Base-by-base conservation (phyloP, 129 eudicot species). In the Calendula officinalis region DNA sequence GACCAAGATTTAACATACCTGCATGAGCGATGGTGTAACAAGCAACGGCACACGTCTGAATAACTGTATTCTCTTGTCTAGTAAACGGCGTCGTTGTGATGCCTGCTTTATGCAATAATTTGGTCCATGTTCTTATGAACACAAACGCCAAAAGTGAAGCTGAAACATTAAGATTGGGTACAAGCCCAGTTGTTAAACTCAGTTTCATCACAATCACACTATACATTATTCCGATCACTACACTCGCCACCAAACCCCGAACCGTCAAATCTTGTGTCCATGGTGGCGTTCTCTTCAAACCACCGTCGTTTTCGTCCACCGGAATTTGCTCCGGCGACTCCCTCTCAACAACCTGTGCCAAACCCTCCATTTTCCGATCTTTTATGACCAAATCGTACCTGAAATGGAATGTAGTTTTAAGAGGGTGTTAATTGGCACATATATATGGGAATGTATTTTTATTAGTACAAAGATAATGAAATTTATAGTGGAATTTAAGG, bases 131-230 rank as follows among this genome's bases (percentile, higher is more conserved):
- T 32, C 72, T 64, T 8, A 90, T 78, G 45, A 87, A 75, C 45
- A 87, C 87, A 40, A 79, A 90, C 3, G 97, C 97, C 62, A 90
- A 77, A 15, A 90, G 86, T 10, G 97, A 95, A 44, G 95, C 97
- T 4, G 97, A 86, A 4, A 90, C 97, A 53, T 90, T 90, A 30
- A 90, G 79, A 66, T 90, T 90, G 0, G 97, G 97, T 6, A 82
- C 89, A 38, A 90, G 78, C 5, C 97, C 97, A 39, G 89, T 86
- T 9, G 97, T 90, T 16, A 90, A 83, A 78, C 79, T 86, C 5
- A 90, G 86, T 85, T 90, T 90, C 97, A 79, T 90, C 5, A 83
- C 84, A n/a, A 90, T 81, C 60, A 90, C 84, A 75, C 97, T 90
- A 57, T 81, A 90, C 64, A 90, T 75, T 0, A 79, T 69, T 27